Conservation (phyloP, 2,329 filamentous ascomycete species). For the Aspergillus felis region DNA sequence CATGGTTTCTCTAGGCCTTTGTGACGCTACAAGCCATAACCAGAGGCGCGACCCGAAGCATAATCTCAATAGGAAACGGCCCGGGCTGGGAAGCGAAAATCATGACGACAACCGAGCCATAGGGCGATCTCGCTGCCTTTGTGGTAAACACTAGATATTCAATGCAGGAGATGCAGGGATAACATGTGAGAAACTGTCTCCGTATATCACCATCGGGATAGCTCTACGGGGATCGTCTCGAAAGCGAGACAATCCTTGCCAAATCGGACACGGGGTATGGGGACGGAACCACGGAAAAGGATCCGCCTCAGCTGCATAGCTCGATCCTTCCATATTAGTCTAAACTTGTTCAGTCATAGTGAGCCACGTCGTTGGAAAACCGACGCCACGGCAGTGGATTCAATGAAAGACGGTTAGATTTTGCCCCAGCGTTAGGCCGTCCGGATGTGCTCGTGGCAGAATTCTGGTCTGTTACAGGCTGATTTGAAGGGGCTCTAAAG, state of each 20-base stretch:
- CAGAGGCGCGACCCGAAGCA: slow-evolving; percentile 3
- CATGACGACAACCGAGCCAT: background rate
- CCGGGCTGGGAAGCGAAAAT: background rate
- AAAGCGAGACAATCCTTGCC: background rate
- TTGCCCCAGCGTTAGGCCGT: too few species aligned
- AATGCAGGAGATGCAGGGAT: background rate
- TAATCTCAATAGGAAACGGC: background rate
- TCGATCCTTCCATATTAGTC: too few species aligned
- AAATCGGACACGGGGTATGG: background rate
- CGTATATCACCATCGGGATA: background rate
- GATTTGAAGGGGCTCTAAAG: too few species aligned
- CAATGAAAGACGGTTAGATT: too few species aligned
- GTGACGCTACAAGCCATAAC: slow-evolving; percentile 15
- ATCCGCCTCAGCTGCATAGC: background rate
- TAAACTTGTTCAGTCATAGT: too few species aligned
- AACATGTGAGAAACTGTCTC: background rate
- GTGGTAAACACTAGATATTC: too few species aligned
- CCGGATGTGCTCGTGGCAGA: too few species aligned
- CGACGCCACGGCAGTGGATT: too few species aligned
- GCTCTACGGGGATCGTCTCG: background rate
- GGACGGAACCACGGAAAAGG: background rate
- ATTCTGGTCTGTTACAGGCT: too few species aligned
- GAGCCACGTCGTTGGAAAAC: too few species aligned
- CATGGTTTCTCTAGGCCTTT: slow-evolving; percentile 12
- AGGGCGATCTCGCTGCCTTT: too few species aligned